Percentiles rank a stretch among this genome's conserved stretches.
Conservation (phyloP, 208 protist genomes). For the Herpetomonas samuelpessoai region DNA sequence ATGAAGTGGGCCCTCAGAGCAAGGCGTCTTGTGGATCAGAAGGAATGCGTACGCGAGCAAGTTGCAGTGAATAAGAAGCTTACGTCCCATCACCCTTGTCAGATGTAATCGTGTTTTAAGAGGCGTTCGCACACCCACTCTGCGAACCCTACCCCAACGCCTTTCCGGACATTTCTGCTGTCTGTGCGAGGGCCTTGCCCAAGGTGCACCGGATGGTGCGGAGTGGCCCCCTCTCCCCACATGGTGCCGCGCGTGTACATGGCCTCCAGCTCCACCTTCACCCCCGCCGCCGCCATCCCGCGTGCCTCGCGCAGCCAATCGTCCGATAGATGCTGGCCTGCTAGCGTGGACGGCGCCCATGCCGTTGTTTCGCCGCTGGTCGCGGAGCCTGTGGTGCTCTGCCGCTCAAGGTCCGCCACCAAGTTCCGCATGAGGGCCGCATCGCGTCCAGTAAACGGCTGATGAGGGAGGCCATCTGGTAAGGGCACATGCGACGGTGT, state of each 20-base stretch:
- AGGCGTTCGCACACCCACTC: conserved; percentile 37
- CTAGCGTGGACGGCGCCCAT: background rate
- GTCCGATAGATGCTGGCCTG: too few relatives aligned
- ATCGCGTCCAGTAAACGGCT: conserved; percentile 54
- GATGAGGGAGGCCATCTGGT: conserved; percentile 20
- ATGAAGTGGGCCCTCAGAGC: too few relatives aligned
- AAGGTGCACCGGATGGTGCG: background rate
- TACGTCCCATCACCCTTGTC: too few relatives aligned
- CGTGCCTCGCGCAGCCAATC: conserved; percentile 28
- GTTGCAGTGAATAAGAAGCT: too few relatives aligned
- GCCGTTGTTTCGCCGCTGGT: background rate
- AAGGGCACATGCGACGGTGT: background rate
- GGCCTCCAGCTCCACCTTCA: conserved; percentile 46
- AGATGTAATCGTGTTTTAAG: conserved; percentile 39
- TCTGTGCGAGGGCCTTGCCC: too few relatives aligned
- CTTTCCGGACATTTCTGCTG: too few relatives aligned
- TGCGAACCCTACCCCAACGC: conserved; percentile 17
- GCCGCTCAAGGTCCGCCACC: background rate
- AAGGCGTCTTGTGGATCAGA: too few relatives aligned
- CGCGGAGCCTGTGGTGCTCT: background rate
- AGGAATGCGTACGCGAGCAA: too few relatives aligned
- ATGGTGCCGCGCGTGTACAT: conserved; percentile 17
- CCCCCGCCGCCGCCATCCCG: conserved; percentile 21
- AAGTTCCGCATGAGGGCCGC: conserved; percentile 32
- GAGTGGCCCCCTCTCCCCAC: background rate